phyloP scores from a whole-genome alignment of 192 early-diverging fungal species.

The Linderina pennispora region DNA sequence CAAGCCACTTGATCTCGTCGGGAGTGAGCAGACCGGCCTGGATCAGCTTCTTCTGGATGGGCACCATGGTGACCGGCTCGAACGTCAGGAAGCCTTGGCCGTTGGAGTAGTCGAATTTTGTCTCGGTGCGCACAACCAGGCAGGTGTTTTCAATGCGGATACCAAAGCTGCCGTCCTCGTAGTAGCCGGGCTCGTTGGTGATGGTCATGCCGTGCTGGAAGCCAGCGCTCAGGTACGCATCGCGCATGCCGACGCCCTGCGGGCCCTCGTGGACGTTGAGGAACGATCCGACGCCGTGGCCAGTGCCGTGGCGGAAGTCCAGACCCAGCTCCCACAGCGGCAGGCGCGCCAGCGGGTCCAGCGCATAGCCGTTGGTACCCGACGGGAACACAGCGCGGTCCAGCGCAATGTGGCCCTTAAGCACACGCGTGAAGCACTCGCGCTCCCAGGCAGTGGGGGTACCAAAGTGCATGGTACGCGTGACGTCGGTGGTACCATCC shows the following conservation, averaged over 20 bases:
- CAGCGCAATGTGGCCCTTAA: constrained; percentile 96
- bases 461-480: constrained; percentile 89
- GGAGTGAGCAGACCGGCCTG: constrained; percentile 59
- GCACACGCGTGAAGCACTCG: constrained; percentile 93
- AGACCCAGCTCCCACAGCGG: constrained; percentile 90
- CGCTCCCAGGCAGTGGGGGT: constrained; percentile 77
- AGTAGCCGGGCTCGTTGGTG: constrained; percentile 97
- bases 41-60: constrained; percentile 83
- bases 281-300: constrained; percentile 94
- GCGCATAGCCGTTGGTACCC: constrained; percentile 80
- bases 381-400: constrained; percentile 84
- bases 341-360: constrained; percentile 82
- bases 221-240: constrained; percentile 65
- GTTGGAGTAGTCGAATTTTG: constrained; percentile 76
- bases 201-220: constrained; percentile 90
- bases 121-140: constrained; percentile 66
- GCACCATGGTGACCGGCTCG: constrained; percentile 88
- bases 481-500: constrained; percentile 98
- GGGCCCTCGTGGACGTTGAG: constrained; percentile 96
- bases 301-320: constrained; percentile 96
- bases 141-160: constrained; percentile 97
- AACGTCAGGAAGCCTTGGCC: constrained; percentile 77
- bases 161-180: constrained; percentile 93
- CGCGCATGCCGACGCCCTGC: constrained; percentile 84
- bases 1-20: constrained; percentile 82